Evolutionary conservation across 495 filamentous ascomycete genomes (phyloP).

Genomic region (Daldinia decipiens): DNA sequence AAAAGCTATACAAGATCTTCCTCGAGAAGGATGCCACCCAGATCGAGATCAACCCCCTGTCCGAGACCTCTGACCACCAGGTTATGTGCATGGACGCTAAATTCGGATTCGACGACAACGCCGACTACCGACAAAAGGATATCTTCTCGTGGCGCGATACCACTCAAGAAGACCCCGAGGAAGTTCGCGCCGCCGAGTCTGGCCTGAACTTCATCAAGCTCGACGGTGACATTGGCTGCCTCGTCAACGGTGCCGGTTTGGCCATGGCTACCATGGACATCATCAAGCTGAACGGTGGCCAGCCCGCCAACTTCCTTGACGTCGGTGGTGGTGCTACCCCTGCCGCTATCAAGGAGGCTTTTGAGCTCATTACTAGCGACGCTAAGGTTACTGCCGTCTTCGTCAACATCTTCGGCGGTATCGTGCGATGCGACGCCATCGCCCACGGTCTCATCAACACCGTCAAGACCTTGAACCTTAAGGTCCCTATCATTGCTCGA

Average conservation of each 20-base stretch:
- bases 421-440: constrained; percentile 97
- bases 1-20: constrained; percentile 99
- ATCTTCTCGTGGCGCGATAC: constrained; percentile 92
- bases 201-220: constrained; percentile 99
- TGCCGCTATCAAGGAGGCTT: constrained; percentile 94
- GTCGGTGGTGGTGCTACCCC: constrained; percentile 97
- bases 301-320: constrained; percentile 97
- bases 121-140: constrained; percentile 97
- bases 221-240: constrained; percentile 97
- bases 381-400: constrained; percentile 99
- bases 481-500: constrained; percentile 94
- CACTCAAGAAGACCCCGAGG: constrained; percentile 95
- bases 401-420: constrained; percentile 99
- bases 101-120: constrained; percentile 97
- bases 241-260: constrained; percentile 98
- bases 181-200: constrained; percentile 93
- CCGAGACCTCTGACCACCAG: constrained; percentile 96
- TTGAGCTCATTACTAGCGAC: constrained; percentile 97
- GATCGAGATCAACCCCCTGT: constrained; percentile 99
- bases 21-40: constrained; percentile 98
- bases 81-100: constrained; percentile 99
- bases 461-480: constrained; percentile 90
- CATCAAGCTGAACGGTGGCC: constrained; percentile 98
- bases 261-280: constrained; percentile 99
- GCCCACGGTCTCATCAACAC: constrained; percentile 95